Percentiles rank a stretch among this genome's conserved stretches.
Conservation (phyloP, 1,284 basidiomycete species). For the Ustilago bromivora region DNA sequence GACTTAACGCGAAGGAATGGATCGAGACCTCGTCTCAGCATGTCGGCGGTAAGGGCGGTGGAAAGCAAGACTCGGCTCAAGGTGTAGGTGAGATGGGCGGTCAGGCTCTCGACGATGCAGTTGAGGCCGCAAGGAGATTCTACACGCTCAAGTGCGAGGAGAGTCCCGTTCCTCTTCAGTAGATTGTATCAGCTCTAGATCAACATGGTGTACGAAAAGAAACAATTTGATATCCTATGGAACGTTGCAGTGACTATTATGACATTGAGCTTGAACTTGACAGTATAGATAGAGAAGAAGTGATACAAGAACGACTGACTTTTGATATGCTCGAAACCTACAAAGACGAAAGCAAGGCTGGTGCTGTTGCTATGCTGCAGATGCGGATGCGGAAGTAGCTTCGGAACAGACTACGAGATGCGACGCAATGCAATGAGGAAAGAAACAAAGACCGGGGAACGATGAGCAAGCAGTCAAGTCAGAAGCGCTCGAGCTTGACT, state of each 20-base stretch:
- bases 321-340: neutral
- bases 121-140: conserved; percentile 47
- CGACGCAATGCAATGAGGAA: neutral
- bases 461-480: neutral
- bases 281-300: neutral
- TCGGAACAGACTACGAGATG: neutral
- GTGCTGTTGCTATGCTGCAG: neutral
- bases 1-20: conserved; percentile 66
- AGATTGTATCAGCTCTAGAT: conserved; percentile 2
- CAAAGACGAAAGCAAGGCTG: neutral
- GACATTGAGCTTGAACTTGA: neutral
- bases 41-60: conserved; percentile 65
- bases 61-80: conserved; percentile 65
- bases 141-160: conserved; percentile 45
- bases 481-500: neutral
- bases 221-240: neutral
- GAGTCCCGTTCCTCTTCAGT: conserved; percentile 37
- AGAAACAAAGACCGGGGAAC: neutral
- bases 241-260: neutral
- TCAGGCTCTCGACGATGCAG: conserved; percentile 60
- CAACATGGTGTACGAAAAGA: neutral
- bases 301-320: neutral
- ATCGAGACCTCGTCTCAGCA: conserved; percentile 56
- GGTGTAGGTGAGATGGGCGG: conserved; percentile 65
- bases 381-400: neutral